Percentiles rank a stretch among this genome's conserved stretches.
phyloP scores from a whole-genome alignment of 176 grass and related monocot genomes.

The Thalia dealbata region DNA sequence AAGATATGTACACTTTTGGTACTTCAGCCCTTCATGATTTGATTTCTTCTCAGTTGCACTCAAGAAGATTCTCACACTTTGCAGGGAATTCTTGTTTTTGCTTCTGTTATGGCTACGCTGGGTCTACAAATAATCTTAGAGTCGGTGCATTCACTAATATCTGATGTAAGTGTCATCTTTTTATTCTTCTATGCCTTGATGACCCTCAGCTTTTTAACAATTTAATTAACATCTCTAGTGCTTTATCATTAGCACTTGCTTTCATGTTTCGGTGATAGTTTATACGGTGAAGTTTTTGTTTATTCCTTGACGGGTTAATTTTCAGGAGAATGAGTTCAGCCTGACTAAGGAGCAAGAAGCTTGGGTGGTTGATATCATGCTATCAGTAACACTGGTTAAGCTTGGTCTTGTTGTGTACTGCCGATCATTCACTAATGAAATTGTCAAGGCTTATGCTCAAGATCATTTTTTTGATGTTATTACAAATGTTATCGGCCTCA shows the following conservation, averaged over 20 bases:
- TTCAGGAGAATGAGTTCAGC: constrained; percentile 69
- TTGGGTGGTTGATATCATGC: constrained; percentile 88
- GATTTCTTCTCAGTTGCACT: too few species aligned
- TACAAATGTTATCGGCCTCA: constrained; percentile 77
- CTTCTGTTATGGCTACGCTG: constrained; percentile 98
- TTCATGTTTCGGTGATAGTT: too few species aligned
- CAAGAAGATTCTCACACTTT: constrained; percentile 1
- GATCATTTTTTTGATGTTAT: constrained; percentile 95
- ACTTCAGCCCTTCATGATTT: too few species aligned
- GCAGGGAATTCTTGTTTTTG: constrained; percentile 98
- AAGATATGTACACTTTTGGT: too few species aligned
- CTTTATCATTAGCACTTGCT: too few species aligned
- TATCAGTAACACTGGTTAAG: constrained; percentile 65
- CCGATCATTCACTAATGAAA: constrained; percentile 55
- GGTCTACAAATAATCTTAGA: constrained; percentile 45
- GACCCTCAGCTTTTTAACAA: not conserved
- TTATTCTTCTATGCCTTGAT: not conserved
- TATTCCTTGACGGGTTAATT: not conserved
- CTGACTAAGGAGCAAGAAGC: constrained; percentile 50
- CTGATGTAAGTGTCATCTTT: not conserved
- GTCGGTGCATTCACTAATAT: constrained; percentile 1
- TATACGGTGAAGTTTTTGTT: too few species aligned
- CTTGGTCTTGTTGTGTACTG: constrained; percentile 75
- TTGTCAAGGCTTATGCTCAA: constrained; percentile 64
- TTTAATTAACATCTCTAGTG: not conserved